These are phyloP conservation scores for Didymella arachidicola DNA, from an alignment of 2,329 filamentous ascomycete genomes.

Conservation along the genomic window DNA sequence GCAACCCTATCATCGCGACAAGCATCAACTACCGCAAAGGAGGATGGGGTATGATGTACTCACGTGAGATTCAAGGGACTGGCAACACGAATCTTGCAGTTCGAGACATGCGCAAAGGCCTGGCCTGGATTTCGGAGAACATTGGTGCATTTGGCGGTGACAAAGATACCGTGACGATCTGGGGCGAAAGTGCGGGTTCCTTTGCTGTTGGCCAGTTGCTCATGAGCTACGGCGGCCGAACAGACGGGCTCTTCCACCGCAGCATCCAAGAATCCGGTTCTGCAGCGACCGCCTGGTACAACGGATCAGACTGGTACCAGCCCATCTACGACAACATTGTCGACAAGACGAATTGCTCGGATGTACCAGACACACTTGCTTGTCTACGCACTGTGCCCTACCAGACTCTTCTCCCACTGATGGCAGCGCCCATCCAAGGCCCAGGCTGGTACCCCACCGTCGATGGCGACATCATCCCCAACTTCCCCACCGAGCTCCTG, in stretches of 20 bases:
- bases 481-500: constrained; percentile 63
- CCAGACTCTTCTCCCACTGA: constrained; percentile 62
- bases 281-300: constrained; percentile 51
- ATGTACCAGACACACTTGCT: constrained; percentile 50
- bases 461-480: constrained; percentile 66
- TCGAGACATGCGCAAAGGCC: constrained; percentile 56
- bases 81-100: constrained; percentile 53
- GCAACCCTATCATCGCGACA: constrained; percentile 47
- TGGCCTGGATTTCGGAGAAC: constrained; percentile 57
- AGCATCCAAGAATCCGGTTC: constrained; percentile 50
- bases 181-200: constrained; percentile 57
- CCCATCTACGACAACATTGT: constrained; percentile 49
- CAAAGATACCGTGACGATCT: constrained; percentile 55
- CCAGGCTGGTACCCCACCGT: constrained; percentile 56
- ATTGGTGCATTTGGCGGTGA: constrained; percentile 55
- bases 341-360: constrained; percentile 64
- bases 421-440: constrained; percentile 56
- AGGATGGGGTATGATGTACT: constrained; percentile 73
- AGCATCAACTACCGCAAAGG: constrained; percentile 63
- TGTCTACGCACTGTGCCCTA: constrained; percentile 69
- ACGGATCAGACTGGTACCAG: constrained; percentile 59
- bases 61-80: constrained; percentile 54
- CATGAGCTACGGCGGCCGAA: constrained; percentile 45
- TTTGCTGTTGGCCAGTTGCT: constrained; percentile 50
- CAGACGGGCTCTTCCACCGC: constrained; percentile 48